phyloP scores from a whole-genome alignment of 1,284 basidiomycete species.

The Malassezia sympodialis region DNA sequence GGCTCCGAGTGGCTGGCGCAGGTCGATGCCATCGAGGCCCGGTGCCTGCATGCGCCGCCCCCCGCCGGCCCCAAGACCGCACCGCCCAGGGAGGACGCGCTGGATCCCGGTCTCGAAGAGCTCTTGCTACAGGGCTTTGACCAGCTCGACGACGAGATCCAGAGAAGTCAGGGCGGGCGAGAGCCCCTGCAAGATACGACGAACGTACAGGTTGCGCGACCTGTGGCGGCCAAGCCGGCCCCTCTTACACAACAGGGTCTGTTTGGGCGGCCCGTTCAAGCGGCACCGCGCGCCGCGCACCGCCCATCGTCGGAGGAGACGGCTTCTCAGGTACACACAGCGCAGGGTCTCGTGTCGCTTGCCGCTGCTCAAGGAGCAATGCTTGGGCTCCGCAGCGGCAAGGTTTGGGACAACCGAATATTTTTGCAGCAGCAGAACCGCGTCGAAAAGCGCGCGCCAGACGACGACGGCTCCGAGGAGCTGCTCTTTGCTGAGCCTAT shows the following conservation, averaged over 20 bases:
- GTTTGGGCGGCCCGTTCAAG: slow-evolving; percentile 6
- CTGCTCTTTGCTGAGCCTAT: not conserved
- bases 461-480: not conserved
- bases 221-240: not conserved
- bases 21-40: slow-evolving; percentile 4
- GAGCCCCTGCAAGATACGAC: not conserved
- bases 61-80: not conserved
- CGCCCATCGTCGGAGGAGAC: not conserved
- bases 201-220: not conserved
- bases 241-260: slow-evolving; percentile 17
- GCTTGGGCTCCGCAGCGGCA: not conserved
- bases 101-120: slow-evolving; percentile 9
- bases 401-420: slow-evolving; percentile 11
- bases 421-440: slow-evolving; percentile 10
- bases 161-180: not conserved
- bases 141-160: slow-evolving; percentile 26
- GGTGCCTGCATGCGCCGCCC: not conserved
- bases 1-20: not conserved
- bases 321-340: slow-evolving; percentile 1
- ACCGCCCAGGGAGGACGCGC: not conserved
- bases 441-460: not conserved
- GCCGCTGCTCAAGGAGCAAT: not conserved
- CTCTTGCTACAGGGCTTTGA: slow-evolving; percentile 14
- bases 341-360: slow-evolving; percentile 9
- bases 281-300: slow-evolving; percentile 5